Percentiles rank a stretch among this genome's conserved stretches.
Conservation (phyloP, 192 early-diverging fungal species). For the Coemansia sp. region DNA sequence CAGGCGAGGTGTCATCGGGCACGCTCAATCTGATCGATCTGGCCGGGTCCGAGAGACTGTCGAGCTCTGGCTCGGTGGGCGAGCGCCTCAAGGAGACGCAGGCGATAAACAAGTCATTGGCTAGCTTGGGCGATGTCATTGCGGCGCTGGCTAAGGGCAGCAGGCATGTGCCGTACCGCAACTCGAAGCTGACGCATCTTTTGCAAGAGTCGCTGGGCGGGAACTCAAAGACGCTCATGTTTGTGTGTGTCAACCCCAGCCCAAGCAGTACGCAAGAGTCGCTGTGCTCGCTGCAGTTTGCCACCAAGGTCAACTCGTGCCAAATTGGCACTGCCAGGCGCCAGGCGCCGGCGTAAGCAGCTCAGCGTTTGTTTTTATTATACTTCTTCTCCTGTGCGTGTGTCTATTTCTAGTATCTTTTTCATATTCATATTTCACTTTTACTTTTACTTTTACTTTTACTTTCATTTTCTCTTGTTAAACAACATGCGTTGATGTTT, state of each 20-base stretch:
- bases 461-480: too few relatives aligned
- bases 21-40: slow-evolving; percentile 91
- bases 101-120: slow-evolving; percentile 94
- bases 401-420: too few relatives aligned
- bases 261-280: slow-evolving; percentile 77
- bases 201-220: slow-evolving; percentile 69
- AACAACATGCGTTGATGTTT: too few relatives aligned
- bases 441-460: not conserved
- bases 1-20: slow-evolving; percentile 68
- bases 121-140: slow-evolving; percentile 89
- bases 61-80: slow-evolving; percentile 76
- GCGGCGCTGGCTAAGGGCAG: slow-evolving; percentile 73
- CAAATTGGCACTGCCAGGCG: slow-evolving; percentile 78
- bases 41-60: slow-evolving; percentile 89
- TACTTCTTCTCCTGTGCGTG: too few relatives aligned
- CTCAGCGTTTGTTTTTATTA: too few relatives aligned
- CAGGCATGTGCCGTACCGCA: slow-evolving; percentile 86
- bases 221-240: slow-evolving; percentile 97
- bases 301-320: slow-evolving; percentile 91
- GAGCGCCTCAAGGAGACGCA: slow-evolving; percentile 89
- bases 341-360: slow-evolving; percentile 22
- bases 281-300: slow-evolving; percentile 89
- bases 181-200: slow-evolving; percentile 77
- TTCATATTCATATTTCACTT: not conserved
- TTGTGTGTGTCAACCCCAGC: slow-evolving; percentile 93